phyloP scores from a whole-genome alignment of 257 asterid genomes.

The Plantago elongata region DNA sequence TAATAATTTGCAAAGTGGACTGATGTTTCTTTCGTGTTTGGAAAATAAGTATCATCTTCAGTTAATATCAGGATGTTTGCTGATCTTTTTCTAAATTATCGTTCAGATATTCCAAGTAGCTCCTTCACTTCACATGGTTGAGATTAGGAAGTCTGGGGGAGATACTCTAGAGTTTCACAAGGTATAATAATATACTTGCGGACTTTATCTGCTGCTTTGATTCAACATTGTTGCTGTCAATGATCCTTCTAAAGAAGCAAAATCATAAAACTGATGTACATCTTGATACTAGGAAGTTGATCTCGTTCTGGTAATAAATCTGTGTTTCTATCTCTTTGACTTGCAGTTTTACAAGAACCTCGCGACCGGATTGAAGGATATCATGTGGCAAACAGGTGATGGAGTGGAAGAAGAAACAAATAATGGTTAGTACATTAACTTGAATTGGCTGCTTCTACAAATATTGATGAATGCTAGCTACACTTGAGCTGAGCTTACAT shows the following conservation, averaged over 20 bases:
- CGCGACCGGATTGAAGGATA: constrained; percentile 61
- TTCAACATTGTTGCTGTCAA: background rate
- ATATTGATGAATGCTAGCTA: background rate
- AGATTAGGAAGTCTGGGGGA: constrained; percentile 65
- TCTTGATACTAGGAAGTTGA: background rate
- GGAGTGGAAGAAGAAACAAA: constrained; percentile 31
- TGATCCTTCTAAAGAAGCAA: too few species aligned
- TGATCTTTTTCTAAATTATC: constrained; percentile 2
- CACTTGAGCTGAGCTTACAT: background rate
- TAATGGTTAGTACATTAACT: constrained; percentile 25
- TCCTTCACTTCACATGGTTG: constrained; percentile 57
- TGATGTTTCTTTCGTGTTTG: background rate
- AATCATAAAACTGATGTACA: background rate
- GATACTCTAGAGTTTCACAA: constrained; percentile 71
- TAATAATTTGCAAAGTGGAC: too few species aligned
- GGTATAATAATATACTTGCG: constrained; percentile 24
- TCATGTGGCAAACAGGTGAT: constrained; percentile 51
- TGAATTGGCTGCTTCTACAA: background rate
- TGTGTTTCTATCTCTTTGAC: background rate
- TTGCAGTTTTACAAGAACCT: constrained; percentile 56
- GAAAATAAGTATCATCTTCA: background rate
- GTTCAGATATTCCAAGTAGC: constrained; percentile 59
- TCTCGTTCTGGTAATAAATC: background rate
- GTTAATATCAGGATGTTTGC: background rate
- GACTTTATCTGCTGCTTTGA: background rate